Evolutionary conservation across 129 eudicot species (phyloP).

Genomic region (Saposhnikovia divaricata): DNA sequence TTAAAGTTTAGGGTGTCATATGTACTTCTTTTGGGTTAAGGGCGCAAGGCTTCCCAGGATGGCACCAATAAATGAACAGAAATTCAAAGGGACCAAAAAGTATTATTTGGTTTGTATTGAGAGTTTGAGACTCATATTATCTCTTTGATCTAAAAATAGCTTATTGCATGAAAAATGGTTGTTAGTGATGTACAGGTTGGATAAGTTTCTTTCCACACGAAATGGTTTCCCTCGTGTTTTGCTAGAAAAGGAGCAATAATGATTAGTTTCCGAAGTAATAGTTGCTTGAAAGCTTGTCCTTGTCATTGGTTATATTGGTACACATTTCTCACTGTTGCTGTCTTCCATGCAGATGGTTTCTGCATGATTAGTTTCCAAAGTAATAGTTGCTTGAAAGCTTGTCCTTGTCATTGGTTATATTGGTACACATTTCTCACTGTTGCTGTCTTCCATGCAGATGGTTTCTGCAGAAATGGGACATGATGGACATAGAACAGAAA

Average conservation of each 20-base stretch:
- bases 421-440: not conserved
- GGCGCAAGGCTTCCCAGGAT: not conserved
- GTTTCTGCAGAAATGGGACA: slow-evolving; percentile 29
- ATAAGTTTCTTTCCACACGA: not conserved
- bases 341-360: too few relatives aligned
- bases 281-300: not conserved
- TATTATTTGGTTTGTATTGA: not conserved
- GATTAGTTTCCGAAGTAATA: not conserved
- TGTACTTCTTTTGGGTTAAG: not conserved
- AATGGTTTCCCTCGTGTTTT: not conserved
- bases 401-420: not conserved
- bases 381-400: not conserved
- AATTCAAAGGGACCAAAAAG: not conserved
- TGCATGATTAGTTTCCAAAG: not conserved
- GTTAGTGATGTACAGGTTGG: not conserved
- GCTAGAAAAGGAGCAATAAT: not conserved
- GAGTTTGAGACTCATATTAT: not conserved
- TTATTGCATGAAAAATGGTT: not conserved
- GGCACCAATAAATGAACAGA: not conserved
- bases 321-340: not conserved
- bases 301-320: not conserved
- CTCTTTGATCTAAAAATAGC: not conserved
- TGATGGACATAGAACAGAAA: slow-evolving; percentile 24
- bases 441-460: slow-evolving; percentile 32
- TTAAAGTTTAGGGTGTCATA: not conserved